Evolutionary conservation across 83 land plant species (phyloP), one percentile per base, ranked within the genome.

Genomic region (Picea engelmannii): DNA sequence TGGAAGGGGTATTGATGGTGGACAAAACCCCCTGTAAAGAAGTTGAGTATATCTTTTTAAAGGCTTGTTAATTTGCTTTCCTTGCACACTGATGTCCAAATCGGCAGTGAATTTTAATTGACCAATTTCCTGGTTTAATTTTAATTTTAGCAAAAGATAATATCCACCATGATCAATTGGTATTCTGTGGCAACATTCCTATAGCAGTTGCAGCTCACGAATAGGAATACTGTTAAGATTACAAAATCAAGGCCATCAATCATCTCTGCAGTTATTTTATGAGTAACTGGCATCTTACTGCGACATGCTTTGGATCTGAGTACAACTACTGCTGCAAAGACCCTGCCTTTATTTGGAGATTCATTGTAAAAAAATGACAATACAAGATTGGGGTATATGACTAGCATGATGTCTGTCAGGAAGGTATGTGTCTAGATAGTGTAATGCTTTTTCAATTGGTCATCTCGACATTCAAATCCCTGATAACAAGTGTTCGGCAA

Each of bases 1-100:
- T 66, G 87, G 91, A 5, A 83, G 93, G 82, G 91, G 93, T 18
- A 86, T 87, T 20, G 90, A 89, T 40, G 80, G 15, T 67, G 65
- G 67, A 47, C 27, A 23, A n/a, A 59, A 24, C n/a, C 81, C 47
- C 27, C 21, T 65, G 67, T 65, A 65, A 65, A 63, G 67, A 70
- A 35, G 75, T 27, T 40, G 21, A 70, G 75, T 38, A 21, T 47
- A 70, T 40, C 7, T 70, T 17, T 12, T 31, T 31, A 24, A 12
- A 27, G 4, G 13, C 23, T 66, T 27, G 2, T 10, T 66, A 70
- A 20, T 70, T 67, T 44, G 47, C 16, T 17, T 42, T 40, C 10
- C 20, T 70, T 70, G 75, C 21, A 20, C 49, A 70, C 52, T 70
- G 9, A 40, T 70, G 21, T 17, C 35, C 75, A 38, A 38, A 40